Evolutionary conservation across 2,329 filamentous ascomycete genomes (phyloP), one percentile per base, ranked within the genome.

Genomic region (Mycosphaerella sp.): DNA sequence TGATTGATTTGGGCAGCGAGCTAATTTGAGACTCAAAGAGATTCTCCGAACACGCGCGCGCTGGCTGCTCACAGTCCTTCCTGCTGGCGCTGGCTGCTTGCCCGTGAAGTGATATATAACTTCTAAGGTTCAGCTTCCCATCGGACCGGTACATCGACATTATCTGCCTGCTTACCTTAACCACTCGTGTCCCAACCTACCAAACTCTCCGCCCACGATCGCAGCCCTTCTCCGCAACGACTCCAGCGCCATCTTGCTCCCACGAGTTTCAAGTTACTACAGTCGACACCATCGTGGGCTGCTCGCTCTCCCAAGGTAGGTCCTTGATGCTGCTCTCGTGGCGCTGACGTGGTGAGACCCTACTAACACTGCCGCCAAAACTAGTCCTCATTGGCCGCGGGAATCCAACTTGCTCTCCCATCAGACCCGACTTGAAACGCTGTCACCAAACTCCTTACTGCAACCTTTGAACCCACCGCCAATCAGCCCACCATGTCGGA

Each of bases 11-110:
- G 32, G 40, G 34, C 43, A 52, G 39, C 46, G 43, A 34, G 47
- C 56, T 56, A 55, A 56, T 56, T 55, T 58, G 53, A 59, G 54
- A 49, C 37, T 55, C 49, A 54, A 55, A 55, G 49, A 58, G 28
- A 40, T 43, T 21, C 43, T 43, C 50, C 54, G 47, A 42, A 50
- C 17, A 28, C 18, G 18, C 8, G 41, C 18, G 35, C 21, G 21
- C 21, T 6, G 4, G 21, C 21, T 21, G 21, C 21, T 21, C n/a
- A n/a, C n/a, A n/a, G n/a, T n/a, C n/a, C n/a, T n/a, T n/a, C n/a
- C 21, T 21, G 21, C 21, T 21, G 30, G 13, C 8, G 35, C 30
- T 16, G 21, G 46, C 44, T n/a, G n/a, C n/a, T n/a, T n/a, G n/a
- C n/a, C n/a, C 39, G 45, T 49, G 41, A 46, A 32, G 48, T 49